These are phyloP conservation scores for Ceratobasidium sp. DNA, from an alignment of 1,284 basidiomycete species.

Conservation along the genomic window DNA sequence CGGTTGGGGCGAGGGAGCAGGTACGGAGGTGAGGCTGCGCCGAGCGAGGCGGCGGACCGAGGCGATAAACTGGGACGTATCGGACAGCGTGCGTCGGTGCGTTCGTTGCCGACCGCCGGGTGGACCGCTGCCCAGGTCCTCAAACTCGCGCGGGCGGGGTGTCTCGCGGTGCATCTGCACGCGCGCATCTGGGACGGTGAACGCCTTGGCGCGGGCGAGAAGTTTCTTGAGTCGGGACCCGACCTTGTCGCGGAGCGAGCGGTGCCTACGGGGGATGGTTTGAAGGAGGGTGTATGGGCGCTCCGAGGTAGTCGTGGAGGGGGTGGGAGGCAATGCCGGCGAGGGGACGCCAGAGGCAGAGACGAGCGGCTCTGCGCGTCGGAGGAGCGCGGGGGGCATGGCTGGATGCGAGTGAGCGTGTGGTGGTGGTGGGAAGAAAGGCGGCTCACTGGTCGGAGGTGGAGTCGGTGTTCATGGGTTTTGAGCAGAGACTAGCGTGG, in stretches of 20 bases:
- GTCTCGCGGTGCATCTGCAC: not conserved
- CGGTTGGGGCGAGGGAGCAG: not conserved
- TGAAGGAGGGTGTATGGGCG: constrained; percentile 4
- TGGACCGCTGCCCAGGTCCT: not conserved
- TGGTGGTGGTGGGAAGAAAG: not conserved
- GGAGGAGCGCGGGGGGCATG: constrained; percentile 14
- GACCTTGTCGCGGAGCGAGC: constrained; percentile 34
- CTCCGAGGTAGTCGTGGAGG: not conserved
- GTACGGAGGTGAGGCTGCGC: not conserved
- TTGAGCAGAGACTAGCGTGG: not conserved
- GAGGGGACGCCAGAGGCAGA: constrained; percentile 1
- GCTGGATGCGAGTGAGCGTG: not conserved
- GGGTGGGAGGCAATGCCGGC: not conserved
- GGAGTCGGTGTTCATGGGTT: not conserved
- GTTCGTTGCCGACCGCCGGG: not conserved
- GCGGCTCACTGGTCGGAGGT: not conserved
- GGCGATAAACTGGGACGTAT: constrained; percentile 11
- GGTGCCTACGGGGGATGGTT: constrained; percentile 10
- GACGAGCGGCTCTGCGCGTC: constrained; percentile 31
- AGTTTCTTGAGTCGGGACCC: constrained; percentile 8
- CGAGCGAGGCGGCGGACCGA: constrained; percentile 5
- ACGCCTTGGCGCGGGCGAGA: constrained; percentile 24
- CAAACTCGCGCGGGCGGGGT: constrained; percentile 3
- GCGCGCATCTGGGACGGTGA: constrained; percentile 1
- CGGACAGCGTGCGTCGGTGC: constrained; percentile 18